Evolutionary conservation across 169 alveolate species (phyloP).

Genomic region (Cryptosporidium canis): DNA sequence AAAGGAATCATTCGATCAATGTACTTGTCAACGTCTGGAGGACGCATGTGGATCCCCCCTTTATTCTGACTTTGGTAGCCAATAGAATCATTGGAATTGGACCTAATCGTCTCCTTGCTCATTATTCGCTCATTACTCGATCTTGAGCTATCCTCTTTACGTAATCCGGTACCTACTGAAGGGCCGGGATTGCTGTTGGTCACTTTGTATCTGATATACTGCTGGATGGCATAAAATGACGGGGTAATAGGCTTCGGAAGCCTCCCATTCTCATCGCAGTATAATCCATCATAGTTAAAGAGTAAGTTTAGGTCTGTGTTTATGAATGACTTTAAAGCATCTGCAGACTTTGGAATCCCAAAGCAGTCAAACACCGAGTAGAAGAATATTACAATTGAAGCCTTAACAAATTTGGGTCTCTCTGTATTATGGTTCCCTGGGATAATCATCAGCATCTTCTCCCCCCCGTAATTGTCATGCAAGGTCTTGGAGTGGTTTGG

Average conservation of each 20-base stretch:
- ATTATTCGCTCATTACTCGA: not conserved
- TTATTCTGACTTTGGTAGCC: not conserved
- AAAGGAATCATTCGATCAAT: constrained; percentile 67
- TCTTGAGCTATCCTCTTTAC: not conserved
- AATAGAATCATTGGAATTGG: not conserved
- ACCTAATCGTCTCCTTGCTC: not conserved
- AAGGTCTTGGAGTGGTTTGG: constrained; percentile 72
- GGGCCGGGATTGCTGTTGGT: not conserved
- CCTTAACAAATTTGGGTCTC: constrained; percentile 76
- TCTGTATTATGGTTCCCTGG: constrained; percentile 79
- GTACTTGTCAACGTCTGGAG: constrained; percentile 68
- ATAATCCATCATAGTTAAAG: constrained; percentile 4
- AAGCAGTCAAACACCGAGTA: constrained; percentile 55
- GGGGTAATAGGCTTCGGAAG: constrained; percentile 16
- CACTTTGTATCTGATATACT: constrained; percentile 24
- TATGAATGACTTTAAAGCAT: constrained; percentile 20
- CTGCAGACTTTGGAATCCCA: not conserved
- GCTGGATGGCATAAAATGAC: constrained; percentile 57
- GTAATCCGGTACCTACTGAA: not conserved
- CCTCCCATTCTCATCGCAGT: constrained; percentile 1
- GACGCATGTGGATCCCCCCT: constrained; percentile 46
- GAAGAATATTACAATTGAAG: constrained; percentile 76
- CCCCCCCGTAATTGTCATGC: constrained; percentile 74
- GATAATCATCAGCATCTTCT: constrained; percentile 73
- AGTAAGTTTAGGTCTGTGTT: constrained; percentile 38